Evolutionary conservation across 257 asterid species (phyloP).

Genomic region (Rubia yunnanensis): DNA sequence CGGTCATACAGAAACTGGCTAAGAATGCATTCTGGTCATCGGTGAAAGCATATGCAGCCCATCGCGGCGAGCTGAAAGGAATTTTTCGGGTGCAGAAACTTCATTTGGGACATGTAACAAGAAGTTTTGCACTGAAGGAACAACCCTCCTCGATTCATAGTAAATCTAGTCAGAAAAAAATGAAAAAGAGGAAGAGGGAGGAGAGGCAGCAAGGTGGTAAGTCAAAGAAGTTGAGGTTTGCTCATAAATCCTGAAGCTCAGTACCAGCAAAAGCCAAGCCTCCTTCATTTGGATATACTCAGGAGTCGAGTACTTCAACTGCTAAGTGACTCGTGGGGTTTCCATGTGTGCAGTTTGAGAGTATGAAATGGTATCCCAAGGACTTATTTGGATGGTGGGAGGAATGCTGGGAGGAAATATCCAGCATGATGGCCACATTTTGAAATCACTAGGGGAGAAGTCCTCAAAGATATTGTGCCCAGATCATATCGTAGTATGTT

Average conservation of each 20-base stretch:
- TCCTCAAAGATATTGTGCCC: background rate
- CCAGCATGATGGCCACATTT: background rate
- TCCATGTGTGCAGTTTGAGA: background rate
- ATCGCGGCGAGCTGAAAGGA: slow-evolving; percentile 85
- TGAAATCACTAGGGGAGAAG: background rate
- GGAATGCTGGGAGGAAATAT: background rate
- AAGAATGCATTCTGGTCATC: slow-evolving; percentile 77
- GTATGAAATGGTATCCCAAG: background rate
- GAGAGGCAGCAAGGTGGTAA: slow-evolving; percentile 33
- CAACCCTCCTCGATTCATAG: slow-evolving; percentile 69
- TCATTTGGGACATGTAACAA: slow-evolving; percentile 88
- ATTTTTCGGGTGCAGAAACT: slow-evolving; percentile 80
- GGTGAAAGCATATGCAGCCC: slow-evolving; percentile 92
- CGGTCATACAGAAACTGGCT: slow-evolving; percentile 46
- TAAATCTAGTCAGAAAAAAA: slow-evolving; percentile 59
- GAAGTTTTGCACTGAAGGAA: slow-evolving; percentile 78
- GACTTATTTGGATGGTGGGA: background rate
- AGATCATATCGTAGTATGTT: too few species aligned
- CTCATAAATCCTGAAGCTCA: slow-evolving; percentile 24
- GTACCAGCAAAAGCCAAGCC: background rate
- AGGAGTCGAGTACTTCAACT: background rate
- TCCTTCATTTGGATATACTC: background rate
- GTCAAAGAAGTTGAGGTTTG: slow-evolving; percentile 42
- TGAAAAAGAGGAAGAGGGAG: slow-evolving; percentile 71
- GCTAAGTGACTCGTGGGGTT: background rate